Evolutionary conservation across 345 rosid genomes (phyloP).

Genomic region (Gossypium raimondii): DNA sequence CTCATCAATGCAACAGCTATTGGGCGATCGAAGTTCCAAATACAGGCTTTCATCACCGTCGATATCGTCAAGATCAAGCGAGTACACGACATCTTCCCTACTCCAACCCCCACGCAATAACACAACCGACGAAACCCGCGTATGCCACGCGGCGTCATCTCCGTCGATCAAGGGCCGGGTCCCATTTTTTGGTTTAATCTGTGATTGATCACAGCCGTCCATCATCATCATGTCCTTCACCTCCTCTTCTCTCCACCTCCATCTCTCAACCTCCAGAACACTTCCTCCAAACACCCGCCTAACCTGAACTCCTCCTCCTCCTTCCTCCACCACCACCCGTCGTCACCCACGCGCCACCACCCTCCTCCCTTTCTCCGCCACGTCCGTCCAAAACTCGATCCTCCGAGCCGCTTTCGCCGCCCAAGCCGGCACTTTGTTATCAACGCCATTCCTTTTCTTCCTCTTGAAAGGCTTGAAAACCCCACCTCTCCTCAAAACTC

Average conservation of each 20-base stretch:
- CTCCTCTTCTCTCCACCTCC: conserved; percentile 84
- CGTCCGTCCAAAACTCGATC: conserved; percentile 76
- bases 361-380: conserved; percentile 55
- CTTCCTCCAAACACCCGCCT: conserved; percentile 55
- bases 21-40: not conserved
- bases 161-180: not conserved
- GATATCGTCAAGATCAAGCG: conserved; percentile 34
- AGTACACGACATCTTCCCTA: conserved; percentile 54
- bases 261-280: conserved; percentile 55
- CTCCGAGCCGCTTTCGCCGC: conserved; percentile 40
- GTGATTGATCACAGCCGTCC: conserved; percentile 30
- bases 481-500: conserved; percentile 25
- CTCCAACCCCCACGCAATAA: conserved; percentile 55
- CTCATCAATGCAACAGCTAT: not conserved
- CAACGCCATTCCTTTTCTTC: not conserved
- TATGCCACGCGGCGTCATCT: conserved; percentile 25
- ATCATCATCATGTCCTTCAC: conserved; percentile 70
- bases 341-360: conserved; percentile 29
- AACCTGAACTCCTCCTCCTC: conserved; percentile 19
- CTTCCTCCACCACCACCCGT: conserved; percentile 48
- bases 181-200: not conserved
- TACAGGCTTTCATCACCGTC: not conserved
- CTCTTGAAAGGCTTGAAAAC: conserved; percentile 8
- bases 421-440: conserved; percentile 45
- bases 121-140: conserved; percentile 25